Conservation (phyloP, 176 grass and related monocot species). For the Carex cristatella region DNA sequence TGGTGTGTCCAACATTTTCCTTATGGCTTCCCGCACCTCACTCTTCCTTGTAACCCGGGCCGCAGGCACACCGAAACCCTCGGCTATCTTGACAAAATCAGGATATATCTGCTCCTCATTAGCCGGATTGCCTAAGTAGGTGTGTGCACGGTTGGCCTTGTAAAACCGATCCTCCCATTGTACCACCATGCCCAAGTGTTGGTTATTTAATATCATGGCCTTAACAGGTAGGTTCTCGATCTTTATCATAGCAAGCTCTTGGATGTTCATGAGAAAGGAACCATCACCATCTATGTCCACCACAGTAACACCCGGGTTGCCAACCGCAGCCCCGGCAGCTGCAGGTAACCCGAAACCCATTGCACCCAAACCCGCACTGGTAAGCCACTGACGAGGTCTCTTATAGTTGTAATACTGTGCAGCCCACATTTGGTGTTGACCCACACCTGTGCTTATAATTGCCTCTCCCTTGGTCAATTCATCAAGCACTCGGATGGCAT, state of each 20-base stretch:
- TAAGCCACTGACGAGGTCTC: constrained; percentile 62
- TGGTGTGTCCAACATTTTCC: constrained; percentile 81
- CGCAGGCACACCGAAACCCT: constrained; percentile 73
- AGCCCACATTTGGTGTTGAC: constrained; percentile 97
- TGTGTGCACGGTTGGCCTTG: constrained; percentile 81
- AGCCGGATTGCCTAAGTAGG: constrained; percentile 78
- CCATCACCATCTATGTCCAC: constrained; percentile 93
- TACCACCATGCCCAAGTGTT: constrained; percentile 91
- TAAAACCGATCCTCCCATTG: constrained; percentile 95
- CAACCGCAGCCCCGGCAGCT: constrained; percentile 77
- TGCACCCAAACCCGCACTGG: constrained; percentile 65
- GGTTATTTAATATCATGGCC: constrained; percentile 80
- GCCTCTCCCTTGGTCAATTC: constrained; percentile 73
- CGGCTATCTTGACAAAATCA: constrained; percentile 76
- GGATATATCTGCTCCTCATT: constrained; percentile 75
- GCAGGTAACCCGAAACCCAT: constrained; percentile 96
- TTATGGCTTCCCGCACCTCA: constrained; percentile 58
- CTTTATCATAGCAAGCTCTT: constrained; percentile 78
- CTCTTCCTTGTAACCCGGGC: constrained; percentile 70
- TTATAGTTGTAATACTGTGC: constrained; percentile 86
- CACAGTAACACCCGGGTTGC: constrained; percentile 68
- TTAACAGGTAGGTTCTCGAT: constrained; percentile 84
- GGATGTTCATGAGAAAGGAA: constrained; percentile 93
- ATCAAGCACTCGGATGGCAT: constrained; percentile 83
- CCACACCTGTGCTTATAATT: constrained; percentile 79